These are phyloP conservation scores for Suillus subalutaceus DNA, from an alignment of 768 basidiomycete genomes.

Conservation along the genomic window DNA sequence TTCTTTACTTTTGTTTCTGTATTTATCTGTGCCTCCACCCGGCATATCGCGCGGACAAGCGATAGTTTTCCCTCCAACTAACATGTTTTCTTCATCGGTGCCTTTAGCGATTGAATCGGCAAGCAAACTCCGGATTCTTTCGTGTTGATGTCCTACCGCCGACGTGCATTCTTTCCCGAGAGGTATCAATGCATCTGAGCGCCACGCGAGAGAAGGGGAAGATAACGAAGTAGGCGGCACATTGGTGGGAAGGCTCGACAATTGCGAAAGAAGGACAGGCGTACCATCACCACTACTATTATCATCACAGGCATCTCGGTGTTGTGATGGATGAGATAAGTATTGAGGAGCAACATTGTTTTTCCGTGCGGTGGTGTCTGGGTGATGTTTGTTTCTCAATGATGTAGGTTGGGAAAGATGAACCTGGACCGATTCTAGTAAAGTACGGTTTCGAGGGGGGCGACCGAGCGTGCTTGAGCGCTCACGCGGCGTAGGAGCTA, in stretches of 20 bases:
- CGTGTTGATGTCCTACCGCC: neutral
- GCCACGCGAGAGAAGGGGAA: neutral
- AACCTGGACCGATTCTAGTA: slow-evolving; percentile 51
- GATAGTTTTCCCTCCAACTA: slow-evolving; percentile 29
- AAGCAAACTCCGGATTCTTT: neutral
- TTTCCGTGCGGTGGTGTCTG: neutral
- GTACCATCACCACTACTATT: neutral
- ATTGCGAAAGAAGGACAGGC: slow-evolving; percentile 9
- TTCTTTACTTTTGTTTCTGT: slow-evolving; percentile 8
- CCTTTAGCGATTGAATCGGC: slow-evolving; percentile 5
- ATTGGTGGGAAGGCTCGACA: slow-evolving; percentile 5
- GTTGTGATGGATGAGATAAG: neutral
- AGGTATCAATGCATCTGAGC: neutral
- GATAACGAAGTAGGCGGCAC: slow-evolving; percentile 1
- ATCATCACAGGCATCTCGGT: neutral
- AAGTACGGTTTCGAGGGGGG: slow-evolving; percentile 41
- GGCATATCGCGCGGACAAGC: slow-evolving; percentile 33
- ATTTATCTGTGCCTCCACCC: neutral
- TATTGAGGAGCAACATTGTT: neutral
- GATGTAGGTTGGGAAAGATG: slow-evolving; percentile 37
- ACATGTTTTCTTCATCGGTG: slow-evolving; percentile 5
- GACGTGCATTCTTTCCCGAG: neutral
- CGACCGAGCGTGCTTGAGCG: slow-evolving; percentile 16
- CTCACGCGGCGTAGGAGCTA: slow-evolving; percentile 27
- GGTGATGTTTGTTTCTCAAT: slow-evolving; percentile 1